Evolutionary conservation across 768 basidiomycete species (phyloP).

Genomic region (Leccinum truebloodii): DNA sequence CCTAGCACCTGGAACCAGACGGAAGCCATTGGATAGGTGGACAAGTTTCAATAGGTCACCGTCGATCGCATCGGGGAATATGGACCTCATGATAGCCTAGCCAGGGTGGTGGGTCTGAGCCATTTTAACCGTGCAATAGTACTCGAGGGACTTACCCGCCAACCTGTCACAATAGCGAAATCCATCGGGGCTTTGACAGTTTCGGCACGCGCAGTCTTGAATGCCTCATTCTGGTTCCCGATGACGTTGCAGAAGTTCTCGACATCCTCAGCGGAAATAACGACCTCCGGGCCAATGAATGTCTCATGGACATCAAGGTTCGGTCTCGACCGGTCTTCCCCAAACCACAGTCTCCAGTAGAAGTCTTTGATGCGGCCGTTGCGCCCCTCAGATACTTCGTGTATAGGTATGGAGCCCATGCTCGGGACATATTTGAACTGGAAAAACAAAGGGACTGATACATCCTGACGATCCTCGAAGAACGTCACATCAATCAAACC

Average conservation of each 20-base stretch:
- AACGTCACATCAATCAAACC: conserved; percentile 69
- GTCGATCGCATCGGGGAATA: conserved; percentile 90
- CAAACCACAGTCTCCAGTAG: conserved; percentile 99
- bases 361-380: conserved; percentile 94
- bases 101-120: conserved; percentile 13
- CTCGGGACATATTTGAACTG: conserved; percentile 86
- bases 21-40: conserved; percentile 97
- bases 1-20: conserved; percentile 73
- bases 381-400: conserved; percentile 80
- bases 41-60: conserved; percentile 96
- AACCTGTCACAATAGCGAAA: conserved; percentile 97
- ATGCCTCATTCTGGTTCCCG: conserved; percentile 89
- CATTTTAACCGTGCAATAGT: not conserved
- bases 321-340: conserved; percentile 77
- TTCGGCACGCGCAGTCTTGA: conserved; percentile 73
- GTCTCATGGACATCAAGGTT: conserved; percentile 77
- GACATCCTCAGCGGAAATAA: conserved; percentile 71
- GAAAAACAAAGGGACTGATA: conserved; percentile 77
- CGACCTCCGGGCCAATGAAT: conserved; percentile 86
- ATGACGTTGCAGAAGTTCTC: conserved; percentile 92
- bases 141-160: conserved; percentile 70
- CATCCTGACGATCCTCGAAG: conserved; percentile 78
- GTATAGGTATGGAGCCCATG: conserved; percentile 89
- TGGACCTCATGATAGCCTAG: conserved; percentile 98
- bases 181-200: conserved; percentile 92